Evolutionary conservation across 345 rosid species (phyloP).

Genomic region (Mangifera indica): DNA sequence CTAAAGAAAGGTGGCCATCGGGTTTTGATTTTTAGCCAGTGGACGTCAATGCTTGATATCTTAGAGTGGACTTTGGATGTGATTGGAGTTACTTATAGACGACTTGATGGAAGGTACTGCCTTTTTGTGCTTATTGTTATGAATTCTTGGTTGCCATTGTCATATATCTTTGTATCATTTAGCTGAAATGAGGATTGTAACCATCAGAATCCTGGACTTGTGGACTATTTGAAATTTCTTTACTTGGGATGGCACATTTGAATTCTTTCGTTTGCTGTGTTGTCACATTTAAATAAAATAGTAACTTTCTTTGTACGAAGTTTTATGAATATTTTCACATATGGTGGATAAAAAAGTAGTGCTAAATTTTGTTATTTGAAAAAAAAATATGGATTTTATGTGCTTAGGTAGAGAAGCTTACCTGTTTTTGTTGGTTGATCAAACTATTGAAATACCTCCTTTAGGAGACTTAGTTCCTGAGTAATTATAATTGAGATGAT

Average conservation of each 20-base stretch:
- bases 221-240: background rate
- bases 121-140: background rate
- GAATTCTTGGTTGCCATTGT: constrained; percentile 5
- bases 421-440: background rate
- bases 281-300: background rate
- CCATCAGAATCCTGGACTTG: background rate
- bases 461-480: background rate
- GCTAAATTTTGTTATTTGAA: background rate
- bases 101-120: constrained; percentile 88
- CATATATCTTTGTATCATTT: background rate
- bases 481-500: too few species aligned
- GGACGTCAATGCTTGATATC: constrained; percentile 99
- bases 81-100: constrained; percentile 77
- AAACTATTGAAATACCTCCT: background rate
- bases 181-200: background rate
- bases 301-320: background rate
- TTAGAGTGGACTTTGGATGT: constrained; percentile 93
- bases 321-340: background rate
- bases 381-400: background rate
- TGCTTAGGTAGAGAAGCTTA: background rate
- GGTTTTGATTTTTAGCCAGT: constrained; percentile 90
- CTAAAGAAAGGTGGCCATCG: constrained; percentile 69
- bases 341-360: background rate
- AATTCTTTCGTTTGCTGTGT: background rate
- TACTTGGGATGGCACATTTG: background rate